Percentiles rank a stretch among this genome's conserved stretches.
Conservation (phyloP, 495 filamentous ascomycete species). For the Apiosordaria backusii region DNA sequence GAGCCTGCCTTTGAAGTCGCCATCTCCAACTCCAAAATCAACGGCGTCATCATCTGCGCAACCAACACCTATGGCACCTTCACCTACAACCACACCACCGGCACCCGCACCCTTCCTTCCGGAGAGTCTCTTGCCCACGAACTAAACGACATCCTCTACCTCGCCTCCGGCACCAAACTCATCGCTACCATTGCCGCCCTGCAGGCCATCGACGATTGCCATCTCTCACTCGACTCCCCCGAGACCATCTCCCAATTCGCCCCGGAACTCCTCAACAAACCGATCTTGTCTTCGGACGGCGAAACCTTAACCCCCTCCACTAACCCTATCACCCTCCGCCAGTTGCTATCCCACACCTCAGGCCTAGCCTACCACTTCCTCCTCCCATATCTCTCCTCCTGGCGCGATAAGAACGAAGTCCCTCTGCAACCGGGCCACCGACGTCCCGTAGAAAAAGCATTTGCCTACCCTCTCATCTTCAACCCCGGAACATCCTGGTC, state of each 20-base stretch:
- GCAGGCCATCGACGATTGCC: slow-evolving; percentile 48
- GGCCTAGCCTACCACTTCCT: slow-evolving; percentile 23
- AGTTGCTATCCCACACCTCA: slow-evolving; percentile 4
- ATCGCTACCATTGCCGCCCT: slow-evolving; percentile 45
- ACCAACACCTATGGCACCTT: slow-evolving; percentile 24
- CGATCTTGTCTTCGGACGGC: not conserved
- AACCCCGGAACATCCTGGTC: not conserved
- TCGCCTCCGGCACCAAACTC: slow-evolving; percentile 56
- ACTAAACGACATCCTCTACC: slow-evolving; percentile 34
- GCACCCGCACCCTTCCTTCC: slow-evolving; percentile 35
- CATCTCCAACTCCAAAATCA: slow-evolving; percentile 27
- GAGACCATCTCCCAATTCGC: slow-evolving; percentile 37
- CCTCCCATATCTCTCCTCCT: slow-evolving; percentile 26
- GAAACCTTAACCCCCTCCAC: not conserved
- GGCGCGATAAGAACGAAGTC: not conserved
- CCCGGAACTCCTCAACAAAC: slow-evolving; percentile 40
- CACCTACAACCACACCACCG: slow-evolving; percentile 22
- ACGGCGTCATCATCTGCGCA: slow-evolving; percentile 28
- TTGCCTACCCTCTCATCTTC: not conserved
- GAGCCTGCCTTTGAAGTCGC: slow-evolving; percentile 25
- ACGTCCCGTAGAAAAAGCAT: not conserved
- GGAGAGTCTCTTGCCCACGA: slow-evolving; percentile 38
- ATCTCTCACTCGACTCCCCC: slow-evolving; percentile 35
- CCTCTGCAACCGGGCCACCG: not conserved
- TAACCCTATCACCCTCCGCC: not conserved